Conservation (phyloP, 768 basidiomycete genomes). For the Trametes villosa region DNA sequence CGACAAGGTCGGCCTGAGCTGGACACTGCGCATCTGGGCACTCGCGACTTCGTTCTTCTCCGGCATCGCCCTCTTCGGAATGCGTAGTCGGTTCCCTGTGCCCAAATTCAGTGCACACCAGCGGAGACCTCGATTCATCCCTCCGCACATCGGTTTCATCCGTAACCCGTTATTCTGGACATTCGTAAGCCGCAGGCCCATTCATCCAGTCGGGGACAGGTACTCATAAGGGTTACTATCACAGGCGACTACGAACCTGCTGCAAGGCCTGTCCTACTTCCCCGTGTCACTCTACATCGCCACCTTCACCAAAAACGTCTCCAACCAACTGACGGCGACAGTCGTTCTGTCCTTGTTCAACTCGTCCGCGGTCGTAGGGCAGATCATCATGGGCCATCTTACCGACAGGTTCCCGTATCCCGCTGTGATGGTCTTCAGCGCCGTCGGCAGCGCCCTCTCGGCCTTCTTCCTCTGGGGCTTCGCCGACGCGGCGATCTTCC, state of each 20-base stretch:
- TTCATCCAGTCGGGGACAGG: neutral
- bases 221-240: neutral
- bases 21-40: constrained; percentile 26
- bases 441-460: constrained; percentile 10
- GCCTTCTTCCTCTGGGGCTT: constrained; percentile 29
- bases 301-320: constrained; percentile 18
- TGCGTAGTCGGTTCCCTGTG: constrained; percentile 22
- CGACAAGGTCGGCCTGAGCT: constrained; percentile 21
- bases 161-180: constrained; percentile 19
- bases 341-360: constrained; percentile 29
- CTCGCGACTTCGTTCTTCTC: constrained; percentile 15
- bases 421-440: constrained; percentile 21
- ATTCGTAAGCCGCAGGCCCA: constrained; percentile 10
- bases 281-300: constrained; percentile 30
- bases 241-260: constrained; percentile 17
- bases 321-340: constrained; percentile 24
- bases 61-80: constrained; percentile 17
- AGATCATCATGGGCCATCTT: constrained; percentile 25
- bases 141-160: constrained; percentile 19
- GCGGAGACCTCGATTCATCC: constrained; percentile 17
- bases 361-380: constrained; percentile 22
- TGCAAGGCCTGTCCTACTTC: constrained; percentile 30
- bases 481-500: constrained; percentile 20
- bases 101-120: constrained; percentile 7
- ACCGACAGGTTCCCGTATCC: constrained; percentile 28